A percentile compares a stretch with the other conserved stretches of the same genome.
Evolutionary conservation across 306 rosid species (phyloP).

Genomic region (Psophocarpus tetragonolobus): DNA sequence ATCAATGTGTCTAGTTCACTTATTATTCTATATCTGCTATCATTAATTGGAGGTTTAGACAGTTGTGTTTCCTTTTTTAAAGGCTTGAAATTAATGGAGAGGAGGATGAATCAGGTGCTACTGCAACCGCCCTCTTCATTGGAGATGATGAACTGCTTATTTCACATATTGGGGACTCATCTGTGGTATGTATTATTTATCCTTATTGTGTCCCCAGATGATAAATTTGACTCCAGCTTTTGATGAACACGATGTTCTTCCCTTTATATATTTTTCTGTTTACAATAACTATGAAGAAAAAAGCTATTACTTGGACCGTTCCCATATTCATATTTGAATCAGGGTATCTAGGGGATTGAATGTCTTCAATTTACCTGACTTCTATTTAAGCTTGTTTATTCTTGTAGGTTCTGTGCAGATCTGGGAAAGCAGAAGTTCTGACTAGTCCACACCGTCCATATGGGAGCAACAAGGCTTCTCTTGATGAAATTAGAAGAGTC

Average conservation of each 20-base stretch:
- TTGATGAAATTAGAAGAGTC: constrained; percentile 90
- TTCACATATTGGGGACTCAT: constrained; percentile 92
- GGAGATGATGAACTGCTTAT: constrained; percentile 66
- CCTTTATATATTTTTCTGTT: constrained; percentile 9
- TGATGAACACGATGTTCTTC: constrained; percentile 2
- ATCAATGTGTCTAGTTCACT: constrained; percentile 30
- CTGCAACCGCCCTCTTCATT: constrained; percentile 74
- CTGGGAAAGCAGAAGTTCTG: constrained; percentile 79
- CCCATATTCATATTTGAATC: neutral
- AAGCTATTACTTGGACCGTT: neutral
- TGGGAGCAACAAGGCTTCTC: constrained; percentile 78
- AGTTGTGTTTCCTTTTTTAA: constrained; percentile 61
- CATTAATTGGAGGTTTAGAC: constrained; percentile 59
- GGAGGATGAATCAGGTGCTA: constrained; percentile 87
- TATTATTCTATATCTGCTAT: constrained; percentile 40
- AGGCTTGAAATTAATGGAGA: constrained; percentile 83
- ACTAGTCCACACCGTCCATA: constrained; percentile 91
- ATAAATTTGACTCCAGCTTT: constrained; percentile 8
- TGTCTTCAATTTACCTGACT: neutral
- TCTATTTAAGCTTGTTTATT: constrained; percentile 31
- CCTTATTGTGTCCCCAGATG: constrained; percentile 3
- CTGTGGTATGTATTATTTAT: constrained; percentile 60
- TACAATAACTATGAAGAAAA: constrained; percentile 9
- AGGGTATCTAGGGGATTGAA: constrained; percentile 22
- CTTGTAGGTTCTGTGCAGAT: constrained; percentile 77